Base-by-base conservation (phyloP, 306 rosid species). In the Benincasa hispida region DNA sequence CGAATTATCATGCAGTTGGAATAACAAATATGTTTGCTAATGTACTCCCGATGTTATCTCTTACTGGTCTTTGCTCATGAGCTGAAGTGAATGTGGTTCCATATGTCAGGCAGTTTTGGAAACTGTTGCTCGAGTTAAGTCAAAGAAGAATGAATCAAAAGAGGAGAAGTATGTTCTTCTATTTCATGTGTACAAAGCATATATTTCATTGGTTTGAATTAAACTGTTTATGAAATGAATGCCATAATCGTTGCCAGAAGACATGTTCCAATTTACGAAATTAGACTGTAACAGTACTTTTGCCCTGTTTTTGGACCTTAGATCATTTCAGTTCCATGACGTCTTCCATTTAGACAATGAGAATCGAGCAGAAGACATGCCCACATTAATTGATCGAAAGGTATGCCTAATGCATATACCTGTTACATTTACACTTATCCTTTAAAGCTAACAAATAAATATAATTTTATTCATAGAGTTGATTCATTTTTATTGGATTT, bases 81-180 rank as follows among this genome's bases (percentile, higher is more conserved):
- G 65, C 58, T 74, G 62, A 72, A 78, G 10, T 61, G 27, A 37
- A 53, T 35, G 24, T 79, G 78, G 65, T 79, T 76, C 58, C 39
- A 75, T 86, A 66, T 81, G 78, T 80, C 91, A 90, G 97, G 99
- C 99, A 53, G 91, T 88, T 80, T 81, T 94, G 88, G 99, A 94
- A 88, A 94, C 99, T 19, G 96, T 94, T 63, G 99, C 99, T 66
- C 86, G 99, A 94, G 97, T 94, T 57, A 92, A 58, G 82, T 37
- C 93, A 78, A 92, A 94, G 92, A 94, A 92, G 82, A 94, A 94
- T 78, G 99, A 94, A 60, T 88, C 87, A 78, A 88, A 92, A 85
- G 99, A 94, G 82, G 97, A 94, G 72, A 90, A 94, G 97, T 94
- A 90, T 54, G 91, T 80, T 81, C 10, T 72, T 72, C 19, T 61